phyloP scores from a whole-genome alignment of 2,329 filamentous ascomycete species.

The Whalleya microplaca region DNA sequence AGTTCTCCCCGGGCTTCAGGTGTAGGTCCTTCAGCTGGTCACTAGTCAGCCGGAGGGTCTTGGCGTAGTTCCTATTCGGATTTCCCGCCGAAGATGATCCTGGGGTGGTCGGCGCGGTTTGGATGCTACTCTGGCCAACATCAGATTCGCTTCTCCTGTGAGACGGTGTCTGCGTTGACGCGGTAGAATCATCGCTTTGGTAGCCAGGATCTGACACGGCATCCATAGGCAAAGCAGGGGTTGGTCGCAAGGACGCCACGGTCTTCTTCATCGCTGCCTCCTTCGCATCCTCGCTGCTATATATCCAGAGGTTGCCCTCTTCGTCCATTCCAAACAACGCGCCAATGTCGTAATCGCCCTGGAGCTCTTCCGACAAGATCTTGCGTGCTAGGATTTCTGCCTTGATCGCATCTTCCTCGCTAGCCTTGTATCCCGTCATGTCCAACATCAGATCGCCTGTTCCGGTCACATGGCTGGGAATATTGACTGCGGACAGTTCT shows the following conservation, averaged over 20 bases:
- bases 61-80: conserved; percentile 87
- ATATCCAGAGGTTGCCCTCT: conserved; percentile 98
- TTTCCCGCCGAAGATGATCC: conserved; percentile 67
- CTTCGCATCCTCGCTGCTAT: conserved; percentile 96
- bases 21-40: conserved; percentile 88
- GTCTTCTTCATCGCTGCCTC: conserved; percentile 77
- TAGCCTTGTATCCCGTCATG: conserved; percentile 96
- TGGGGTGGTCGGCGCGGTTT: conserved; percentile 72
- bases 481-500: conserved; percentile 87
- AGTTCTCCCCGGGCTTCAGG: conserved; percentile 83
- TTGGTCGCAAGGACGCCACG: conserved; percentile 52
- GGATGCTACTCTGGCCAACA: conserved; percentile 55
- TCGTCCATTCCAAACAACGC: conserved; percentile 94
- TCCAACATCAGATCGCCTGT: conserved; percentile 95
- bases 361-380: conserved; percentile 88
- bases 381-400: conserved; percentile 93
- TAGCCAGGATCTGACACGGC: conserved; percentile 92
- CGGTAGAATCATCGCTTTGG: conserved; percentile 80
- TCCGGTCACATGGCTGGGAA: conserved; percentile 89
- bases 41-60: conserved; percentile 92
- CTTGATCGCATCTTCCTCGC: conserved; percentile 86
- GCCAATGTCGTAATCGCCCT: conserved; percentile 95
- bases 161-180: conserved; percentile 46
- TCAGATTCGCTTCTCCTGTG: conserved; percentile 73
- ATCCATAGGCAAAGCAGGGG: conserved; percentile 67